Base-by-base conservation (phyloP, 2,329 filamentous ascomycete species). In the Hymenoscyphus fraxineus region DNA sequence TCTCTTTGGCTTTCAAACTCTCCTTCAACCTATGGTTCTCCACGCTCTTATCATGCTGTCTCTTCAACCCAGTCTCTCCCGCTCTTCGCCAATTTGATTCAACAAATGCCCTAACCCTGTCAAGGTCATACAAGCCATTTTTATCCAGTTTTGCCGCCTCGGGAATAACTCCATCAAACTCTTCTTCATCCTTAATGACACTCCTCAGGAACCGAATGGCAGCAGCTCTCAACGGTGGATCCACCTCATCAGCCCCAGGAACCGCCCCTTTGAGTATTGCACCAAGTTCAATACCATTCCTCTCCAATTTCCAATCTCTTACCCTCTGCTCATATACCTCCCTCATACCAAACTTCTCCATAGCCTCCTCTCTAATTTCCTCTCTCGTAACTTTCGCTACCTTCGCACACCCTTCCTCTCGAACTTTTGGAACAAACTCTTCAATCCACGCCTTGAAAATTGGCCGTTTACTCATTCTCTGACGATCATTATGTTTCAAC, bases 401-500 rank as follows among this genome's bases (percentile, higher is more conserved):
- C 0, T 71, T 59, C 63, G 79, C 81, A 1, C 75, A 75, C 0
- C 77, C 77, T 31, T 79, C 64, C 0, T 76, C 75, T 1, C 80
- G 77, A 64, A 83, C 83, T 2, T 71, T 71, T 0, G 87, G 85
- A n/a, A 89, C 75, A 67, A 85, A 92, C 5, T 87, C 83, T 1
- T 88, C 80, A 4, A 88, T 74, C 82, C 89, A 93, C 6, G 74
- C 73, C 1, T 78, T 77, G 72, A 86, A 92, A 35, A 86, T 79
- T 0, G 82, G 80, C 0, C 90, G 82, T 51, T 80, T 78, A 0
- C 68, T 73, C 76, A 87, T 79, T 2, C 87, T 82, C 27, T 81
- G 79, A 1, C 85, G 80, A 68, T 91, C 87, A 63, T 85, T 85
- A 27, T 79, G 69, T 41, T 81, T 84, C 64, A 83, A 73, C 54